These are phyloP conservation scores for Chenopodium suecicum DNA, from an alignment of 148 eudicot species.

Conservation along the genomic window DNA sequence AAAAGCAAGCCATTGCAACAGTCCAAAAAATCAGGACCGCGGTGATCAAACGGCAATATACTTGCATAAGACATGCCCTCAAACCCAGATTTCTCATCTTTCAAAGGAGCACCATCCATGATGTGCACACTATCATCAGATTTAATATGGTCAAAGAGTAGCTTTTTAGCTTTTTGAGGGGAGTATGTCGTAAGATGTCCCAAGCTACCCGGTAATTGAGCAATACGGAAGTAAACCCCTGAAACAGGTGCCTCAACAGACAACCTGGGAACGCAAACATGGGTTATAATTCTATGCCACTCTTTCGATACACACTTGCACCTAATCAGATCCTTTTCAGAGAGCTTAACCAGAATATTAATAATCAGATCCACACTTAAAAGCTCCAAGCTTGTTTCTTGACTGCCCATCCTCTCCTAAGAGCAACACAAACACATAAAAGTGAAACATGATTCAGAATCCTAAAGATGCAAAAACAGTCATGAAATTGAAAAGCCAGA, in stretches of 20 bases:
- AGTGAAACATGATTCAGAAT: no score
- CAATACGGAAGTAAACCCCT: slow-evolving; percentile 16
- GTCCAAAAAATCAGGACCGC: slow-evolving; percentile 14
- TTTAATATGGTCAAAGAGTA: neutral
- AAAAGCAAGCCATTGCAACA: slow-evolving; percentile 19
- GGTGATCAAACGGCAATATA: slow-evolving; percentile 7
- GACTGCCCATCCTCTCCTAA: no score
- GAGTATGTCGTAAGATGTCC: neutral
- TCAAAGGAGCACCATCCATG: neutral
- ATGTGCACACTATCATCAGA: neutral
- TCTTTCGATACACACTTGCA: slow-evolving; percentile 23
- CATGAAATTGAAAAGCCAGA: no score
- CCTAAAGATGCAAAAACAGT: no score
- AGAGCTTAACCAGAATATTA: neutral
- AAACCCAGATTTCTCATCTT: neutral
- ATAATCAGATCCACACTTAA: slow-evolving; percentile 6
- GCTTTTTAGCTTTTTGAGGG: neutral
- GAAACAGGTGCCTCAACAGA: slow-evolving; percentile 1
- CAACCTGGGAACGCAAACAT: slow-evolving; percentile 6
- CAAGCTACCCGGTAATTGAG: neutral
- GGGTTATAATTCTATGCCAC: slow-evolving; percentile 15
- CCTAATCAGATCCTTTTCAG: neutral
- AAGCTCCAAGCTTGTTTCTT: neutral
- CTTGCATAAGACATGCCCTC: slow-evolving; percentile 1
- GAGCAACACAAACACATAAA: no score